A percentile compares a stretch with the other conserved stretches of the same genome.
phyloP scores from a whole-genome alignment of 768 basidiomycete species.

The Mrakia frigida region DNA sequence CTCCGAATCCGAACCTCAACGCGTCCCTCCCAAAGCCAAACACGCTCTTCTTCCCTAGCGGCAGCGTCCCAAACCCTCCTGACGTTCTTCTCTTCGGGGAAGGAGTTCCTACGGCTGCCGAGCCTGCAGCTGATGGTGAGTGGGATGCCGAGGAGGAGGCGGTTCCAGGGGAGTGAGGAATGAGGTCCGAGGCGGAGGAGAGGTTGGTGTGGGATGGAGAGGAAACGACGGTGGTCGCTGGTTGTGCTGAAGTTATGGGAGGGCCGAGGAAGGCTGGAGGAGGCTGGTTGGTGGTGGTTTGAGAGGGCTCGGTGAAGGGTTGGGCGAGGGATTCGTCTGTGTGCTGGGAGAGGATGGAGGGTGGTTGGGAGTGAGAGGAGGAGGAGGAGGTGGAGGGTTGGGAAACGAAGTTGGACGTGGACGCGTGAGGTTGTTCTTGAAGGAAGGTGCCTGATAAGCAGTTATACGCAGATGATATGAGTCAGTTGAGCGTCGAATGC shows the following conservation, averaged over 20 bases:
- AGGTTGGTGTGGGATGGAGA: not conserved
- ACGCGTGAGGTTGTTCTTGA: not conserved
- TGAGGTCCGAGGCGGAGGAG: not conserved
- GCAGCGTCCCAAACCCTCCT: not conserved
- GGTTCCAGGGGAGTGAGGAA: not conserved
- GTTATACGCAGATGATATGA: too few relatives aligned
- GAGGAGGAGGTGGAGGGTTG: conserved; percentile 11
- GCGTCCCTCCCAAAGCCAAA: not conserved
- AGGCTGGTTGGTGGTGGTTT: not conserved
- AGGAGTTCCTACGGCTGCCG: not conserved
- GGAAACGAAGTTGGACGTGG: not conserved
- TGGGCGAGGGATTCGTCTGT: not conserved
- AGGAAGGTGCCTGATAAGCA: not conserved
- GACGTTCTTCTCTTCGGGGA: not conserved
- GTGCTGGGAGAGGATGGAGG: not conserved
- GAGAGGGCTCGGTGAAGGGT: not conserved
- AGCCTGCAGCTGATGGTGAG: not conserved
- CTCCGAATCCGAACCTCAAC: not conserved
- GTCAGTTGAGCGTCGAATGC: not conserved
- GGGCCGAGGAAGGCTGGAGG: not conserved
- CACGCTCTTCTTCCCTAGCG: conserved; percentile 4
- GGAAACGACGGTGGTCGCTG: not conserved
- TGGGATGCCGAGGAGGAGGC: not conserved
- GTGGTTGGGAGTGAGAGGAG: not conserved
- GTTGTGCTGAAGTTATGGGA: not conserved